Evolutionary conservation across 2,329 filamentous ascomycete genomes (phyloP).

Genomic region (Penicillium sp.): DNA sequence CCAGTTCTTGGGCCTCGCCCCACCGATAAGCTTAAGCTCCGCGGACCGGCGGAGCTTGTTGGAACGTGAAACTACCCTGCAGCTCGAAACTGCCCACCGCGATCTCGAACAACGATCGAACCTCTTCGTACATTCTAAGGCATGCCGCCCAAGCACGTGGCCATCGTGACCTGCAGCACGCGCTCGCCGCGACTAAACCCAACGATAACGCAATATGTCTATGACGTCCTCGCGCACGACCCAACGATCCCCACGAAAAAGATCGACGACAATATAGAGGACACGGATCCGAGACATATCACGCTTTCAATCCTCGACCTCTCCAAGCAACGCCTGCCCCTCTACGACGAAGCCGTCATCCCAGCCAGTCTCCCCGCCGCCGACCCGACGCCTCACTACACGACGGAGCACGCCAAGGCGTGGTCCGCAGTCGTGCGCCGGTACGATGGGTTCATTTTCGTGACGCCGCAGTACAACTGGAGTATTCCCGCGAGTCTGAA

Average conservation of each 20-base stretch:
- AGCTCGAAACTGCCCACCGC: background rate
- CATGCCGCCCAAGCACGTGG: conserved; percentile 30
- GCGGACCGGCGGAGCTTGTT: background rate
- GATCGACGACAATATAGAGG: background rate
- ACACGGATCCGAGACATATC: conserved; percentile 20
- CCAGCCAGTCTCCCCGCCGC: conserved; percentile 33
- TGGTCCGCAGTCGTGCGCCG: conserved; percentile 39
- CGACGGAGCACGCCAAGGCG: conserved; percentile 30
- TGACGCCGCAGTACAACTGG: conserved; percentile 55
- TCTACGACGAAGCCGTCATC: conserved; percentile 41
- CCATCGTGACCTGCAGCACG: conserved; percentile 37
- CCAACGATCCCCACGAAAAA: conserved; percentile 18
- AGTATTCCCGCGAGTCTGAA: conserved; percentile 55
- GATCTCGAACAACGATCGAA: background rate
- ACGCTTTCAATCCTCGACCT: conserved; percentile 34
- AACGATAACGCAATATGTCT: conserved; percentile 33
- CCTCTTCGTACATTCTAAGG: background rate
- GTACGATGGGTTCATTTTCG: conserved; percentile 43
- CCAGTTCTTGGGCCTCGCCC: background rate
- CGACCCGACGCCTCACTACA: conserved; percentile 32
- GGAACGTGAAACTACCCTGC: background rate
- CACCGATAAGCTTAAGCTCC: background rate
- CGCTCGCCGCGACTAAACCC: conserved; percentile 38
- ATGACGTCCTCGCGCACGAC: conserved; percentile 23
- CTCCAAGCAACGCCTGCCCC: conserved; percentile 32